Evolutionary conservation across 805 yeast species (phyloP), one percentile per base, ranked within the genome.

Genomic region (Metschnikowia amazonensis): DNA sequence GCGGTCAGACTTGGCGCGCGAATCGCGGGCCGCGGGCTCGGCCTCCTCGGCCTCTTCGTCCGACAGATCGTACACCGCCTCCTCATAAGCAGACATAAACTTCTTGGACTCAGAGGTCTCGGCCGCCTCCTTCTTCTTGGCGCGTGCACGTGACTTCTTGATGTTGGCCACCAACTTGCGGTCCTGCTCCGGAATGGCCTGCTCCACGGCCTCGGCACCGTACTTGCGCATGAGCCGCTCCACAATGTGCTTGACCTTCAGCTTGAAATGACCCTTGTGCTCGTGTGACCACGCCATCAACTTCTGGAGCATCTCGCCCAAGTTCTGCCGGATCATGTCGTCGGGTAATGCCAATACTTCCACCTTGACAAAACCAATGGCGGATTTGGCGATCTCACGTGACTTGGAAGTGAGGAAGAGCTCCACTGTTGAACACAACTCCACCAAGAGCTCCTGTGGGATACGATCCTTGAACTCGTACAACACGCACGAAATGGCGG

Each of bases 201-300:
- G 70, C 60, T 86, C 96, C 43, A 94, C 78, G n/a, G 72, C 76
- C 28, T 90, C 97, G 50, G 80, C 76, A n/a, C 98, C 97, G 61
- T 88, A 89, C 61, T 89, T 82, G 63, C 99, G 80, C 44, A 92
- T 79, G 59, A 94, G 72, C 57, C 98, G 80, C 74, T 94, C 99
- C 51, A 94, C 73, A 44, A 94, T 85, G 60, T 94, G 97, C 70
- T 89, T 88, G 30, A 94, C 92, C 65, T 88, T 92, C 11, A 90
- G 79, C 63, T 88, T 89, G 76, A 94, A 94, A 62, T 89, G 96
- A 39, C 95, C 95, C 60, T 89, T 88, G 66, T 92, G 97, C 63
- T 90, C 97, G 63, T 89, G 94, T 34, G 97, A 88, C 94, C 97
- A 90, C 50, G 82, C 81, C 78, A 94, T 74, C 58, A 94, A 75